Evolutionary conservation across 2,329 filamentous ascomycete genomes (phyloP), one percentile per base, ranked within the genome.

Genomic region (Beauveria australis): DNA sequence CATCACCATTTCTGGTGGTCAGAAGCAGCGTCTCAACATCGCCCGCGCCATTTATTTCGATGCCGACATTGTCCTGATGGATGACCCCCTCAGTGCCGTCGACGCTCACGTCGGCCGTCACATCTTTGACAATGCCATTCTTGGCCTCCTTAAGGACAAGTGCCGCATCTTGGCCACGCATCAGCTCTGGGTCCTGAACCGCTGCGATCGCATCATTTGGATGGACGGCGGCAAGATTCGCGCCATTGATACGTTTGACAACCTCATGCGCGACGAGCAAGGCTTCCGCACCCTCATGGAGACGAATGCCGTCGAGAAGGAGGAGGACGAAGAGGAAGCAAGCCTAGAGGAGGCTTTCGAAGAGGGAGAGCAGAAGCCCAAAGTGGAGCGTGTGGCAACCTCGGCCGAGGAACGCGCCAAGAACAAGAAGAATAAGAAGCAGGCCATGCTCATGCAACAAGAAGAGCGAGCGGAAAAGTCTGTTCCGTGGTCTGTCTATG

Each of bases 11-110:
- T 96, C 92, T 19, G 93, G 94, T 61, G 93, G 93, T 1, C 93
- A 97, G 73, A 97, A 97, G 73, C 93, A 97, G 73, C 86, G 94
- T 12, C 79, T 97, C 66, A 97, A 97, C 70, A 97, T 97, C 69
- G 94, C 94, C 19, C 84, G 94, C 53, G 85, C 86, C 63, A 88
- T 89, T 65, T 81, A 92, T 75, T 89, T 87, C 63, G 79, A 88
- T 63, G 81, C 86, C 12, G 84, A 88, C 61, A 81, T 89, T 55
- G 80, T 89, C 22, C 77, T 89, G 30, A 85, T 89, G 81, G 86
- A 89, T 65, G 86, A 89, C 64, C 85, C 86, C 1, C 75, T 89
- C 1, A 87, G 83, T 52, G 86, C 86, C 2, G 86, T 89, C 3
- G 86, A 89, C 67, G 85, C 86, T 22, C 86, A 89, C 63, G 86